phyloP scores from a whole-genome alignment of 768 basidiomycete species.

The Daedalea quercina region DNA sequence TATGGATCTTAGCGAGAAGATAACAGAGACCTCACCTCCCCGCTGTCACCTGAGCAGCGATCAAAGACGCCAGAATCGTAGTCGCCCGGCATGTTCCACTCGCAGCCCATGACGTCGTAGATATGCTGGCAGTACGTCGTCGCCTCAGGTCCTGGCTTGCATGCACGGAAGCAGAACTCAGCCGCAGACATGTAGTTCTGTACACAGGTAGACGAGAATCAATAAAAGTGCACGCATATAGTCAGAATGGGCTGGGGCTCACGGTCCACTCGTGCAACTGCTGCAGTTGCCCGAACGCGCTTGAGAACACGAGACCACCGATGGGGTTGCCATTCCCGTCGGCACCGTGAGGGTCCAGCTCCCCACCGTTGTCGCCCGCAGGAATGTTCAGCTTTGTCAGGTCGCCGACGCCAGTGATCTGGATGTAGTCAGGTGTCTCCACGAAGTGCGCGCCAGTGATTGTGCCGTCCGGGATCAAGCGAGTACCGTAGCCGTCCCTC shows the following conservation, averaged over 20 bases:
- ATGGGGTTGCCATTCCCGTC: slow-evolving; percentile 54
- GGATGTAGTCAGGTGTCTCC: slow-evolving; percentile 69
- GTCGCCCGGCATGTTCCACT: slow-evolving; percentile 54
- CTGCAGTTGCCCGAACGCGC: slow-evolving; percentile 50
- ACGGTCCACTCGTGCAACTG: slow-evolving; percentile 74
- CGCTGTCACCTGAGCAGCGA: slow-evolving; percentile 44
- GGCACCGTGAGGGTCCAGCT: slow-evolving; percentile 67
- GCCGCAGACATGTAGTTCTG: slow-evolving; percentile 56
- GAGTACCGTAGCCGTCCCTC: slow-evolving; percentile 51
- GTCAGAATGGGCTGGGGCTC: not conserved
- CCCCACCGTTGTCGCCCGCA: slow-evolving; percentile 49
- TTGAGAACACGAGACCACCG: slow-evolving; percentile 69
- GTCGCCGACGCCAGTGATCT: slow-evolving; percentile 63
- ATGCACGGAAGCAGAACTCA: slow-evolving; percentile 70
- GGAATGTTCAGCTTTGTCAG: slow-evolving; percentile 62
- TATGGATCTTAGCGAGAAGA: not conserved
- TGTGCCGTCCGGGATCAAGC: slow-evolving; percentile 67
- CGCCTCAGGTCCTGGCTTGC: slow-evolving; percentile 45
- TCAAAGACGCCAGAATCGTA: slow-evolving; percentile 35
- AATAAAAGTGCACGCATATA: slow-evolving; percentile 16
- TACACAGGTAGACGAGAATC: not conserved
- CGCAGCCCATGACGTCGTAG: slow-evolving; percentile 48
- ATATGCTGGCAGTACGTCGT: slow-evolving; percentile 56
- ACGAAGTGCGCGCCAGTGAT: slow-evolving; percentile 64
- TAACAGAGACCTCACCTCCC: slow-evolving; percentile 27